Evolutionary conservation across 164 flowering plant species (phyloP).

Genomic region (Magnolia sinica): DNA sequence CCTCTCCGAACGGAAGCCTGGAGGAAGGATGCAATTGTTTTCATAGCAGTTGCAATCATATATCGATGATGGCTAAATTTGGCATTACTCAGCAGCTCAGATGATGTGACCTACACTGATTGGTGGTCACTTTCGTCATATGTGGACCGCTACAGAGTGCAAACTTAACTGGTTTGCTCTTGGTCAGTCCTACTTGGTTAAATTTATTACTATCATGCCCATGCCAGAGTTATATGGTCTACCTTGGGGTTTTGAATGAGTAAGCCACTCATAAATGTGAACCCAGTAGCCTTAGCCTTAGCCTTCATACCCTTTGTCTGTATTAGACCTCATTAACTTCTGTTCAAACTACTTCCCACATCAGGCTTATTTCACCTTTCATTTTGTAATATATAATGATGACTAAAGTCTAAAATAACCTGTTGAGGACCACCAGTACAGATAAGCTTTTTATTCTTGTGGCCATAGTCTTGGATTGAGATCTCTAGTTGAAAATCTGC

Average conservation of each 20-base stretch:
- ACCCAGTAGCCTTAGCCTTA: not conserved
- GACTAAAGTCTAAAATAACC: not conserved
- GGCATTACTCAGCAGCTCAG: not conserved
- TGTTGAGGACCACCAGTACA: not conserved
- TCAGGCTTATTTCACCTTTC: not conserved
- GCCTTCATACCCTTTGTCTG: not conserved
- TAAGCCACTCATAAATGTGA: not conserved
- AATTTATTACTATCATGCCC: not conserved
- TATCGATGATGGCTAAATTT: not conserved
- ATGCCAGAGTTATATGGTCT: not conserved
- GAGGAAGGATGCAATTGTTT: not conserved
- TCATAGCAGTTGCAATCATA: not conserved
- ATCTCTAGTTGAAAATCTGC: not conserved
- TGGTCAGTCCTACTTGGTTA: not conserved
- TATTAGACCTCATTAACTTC: too few species aligned
- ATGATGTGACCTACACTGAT: not conserved
- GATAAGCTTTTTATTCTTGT: not conserved
- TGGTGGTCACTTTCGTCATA: not conserved
- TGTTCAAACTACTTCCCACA: not conserved
- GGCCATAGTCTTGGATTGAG: not conserved
- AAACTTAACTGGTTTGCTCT: not conserved
- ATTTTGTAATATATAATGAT: not conserved
- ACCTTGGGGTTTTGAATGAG: not conserved
- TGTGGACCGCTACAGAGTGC: not conserved
- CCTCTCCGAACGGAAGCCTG: not conserved